Conservation (phyloP, 139 green algal genomes). For the Coelastrella sp. region DNA sequence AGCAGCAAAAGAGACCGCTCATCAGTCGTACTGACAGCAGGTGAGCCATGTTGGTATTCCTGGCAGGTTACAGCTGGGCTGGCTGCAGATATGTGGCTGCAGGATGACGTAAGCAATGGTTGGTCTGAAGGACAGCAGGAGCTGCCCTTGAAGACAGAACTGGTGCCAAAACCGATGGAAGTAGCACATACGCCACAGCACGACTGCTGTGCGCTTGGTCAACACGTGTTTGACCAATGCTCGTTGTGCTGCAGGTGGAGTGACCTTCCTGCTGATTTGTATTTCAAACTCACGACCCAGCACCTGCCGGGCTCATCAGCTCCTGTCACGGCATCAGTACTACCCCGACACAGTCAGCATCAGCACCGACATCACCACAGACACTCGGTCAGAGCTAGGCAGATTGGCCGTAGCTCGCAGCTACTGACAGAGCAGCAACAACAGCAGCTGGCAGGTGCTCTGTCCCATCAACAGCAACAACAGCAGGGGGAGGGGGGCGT, state of each 20-base stretch:
- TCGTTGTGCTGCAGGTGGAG: neutral
- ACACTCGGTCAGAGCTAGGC: neutral
- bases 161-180: too few relatives aligned
- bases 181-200: too few relatives aligned
- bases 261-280: neutral
- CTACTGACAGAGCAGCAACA: constrained; percentile 17
- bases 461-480: neutral
- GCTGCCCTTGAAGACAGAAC: too few relatives aligned
- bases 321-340: neutral
- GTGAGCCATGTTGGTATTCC: neutral
- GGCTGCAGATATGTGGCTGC: too few relatives aligned
- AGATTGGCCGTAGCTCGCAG: neutral
- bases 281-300: neutral
- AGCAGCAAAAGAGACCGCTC: neutral
- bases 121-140: too few relatives aligned
- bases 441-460: neutral
- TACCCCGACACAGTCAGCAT: neutral
- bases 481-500: neutral
- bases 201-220: too few relatives aligned
- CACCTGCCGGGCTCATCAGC: neutral
- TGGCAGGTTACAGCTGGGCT: neutral
- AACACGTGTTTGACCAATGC: neutral
- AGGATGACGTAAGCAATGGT: too few relatives aligned
- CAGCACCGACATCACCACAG: neutral
- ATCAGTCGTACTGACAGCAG: neutral